A percentile compares a stretch with the other conserved stretches of the same genome.
Conservation (phyloP, 768 basidiomycete species). For the Boletus sensibilis region DNA sequence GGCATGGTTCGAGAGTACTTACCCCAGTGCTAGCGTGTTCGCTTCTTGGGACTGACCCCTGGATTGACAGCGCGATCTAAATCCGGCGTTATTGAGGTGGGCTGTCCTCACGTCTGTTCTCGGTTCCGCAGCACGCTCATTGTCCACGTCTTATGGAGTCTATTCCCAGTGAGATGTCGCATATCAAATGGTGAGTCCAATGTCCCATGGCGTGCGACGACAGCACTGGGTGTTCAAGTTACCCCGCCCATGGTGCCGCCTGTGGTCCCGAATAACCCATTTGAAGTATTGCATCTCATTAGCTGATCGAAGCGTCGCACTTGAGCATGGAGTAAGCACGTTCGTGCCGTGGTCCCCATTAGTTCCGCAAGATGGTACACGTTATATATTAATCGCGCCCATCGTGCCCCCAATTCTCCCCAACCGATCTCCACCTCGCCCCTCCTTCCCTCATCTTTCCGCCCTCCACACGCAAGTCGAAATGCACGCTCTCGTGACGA, state of each 20-base stretch:
- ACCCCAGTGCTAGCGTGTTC: too few species aligned
- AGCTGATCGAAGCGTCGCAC: too few species aligned
- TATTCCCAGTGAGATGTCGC: not conserved
- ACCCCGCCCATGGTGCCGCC: not conserved
- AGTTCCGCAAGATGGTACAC: not conserved
- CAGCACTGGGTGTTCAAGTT: not conserved
- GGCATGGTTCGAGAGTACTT: not conserved
- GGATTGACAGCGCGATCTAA: not conserved
- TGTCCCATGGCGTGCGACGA: not conserved
- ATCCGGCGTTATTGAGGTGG: not conserved
- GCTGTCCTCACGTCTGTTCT: not conserved
- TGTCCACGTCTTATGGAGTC: too few species aligned
- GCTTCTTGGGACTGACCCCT: not conserved
- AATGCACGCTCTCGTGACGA: slow-evolving; percentile 6
- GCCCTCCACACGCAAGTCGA: not conserved
- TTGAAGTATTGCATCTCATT: not conserved
- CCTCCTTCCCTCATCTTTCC: not conserved
- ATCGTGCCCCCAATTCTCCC: not conserved
- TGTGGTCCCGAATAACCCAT: not conserved
- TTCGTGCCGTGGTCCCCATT: not conserved
- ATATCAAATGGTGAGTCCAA: not conserved
- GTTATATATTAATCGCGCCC: not conserved
- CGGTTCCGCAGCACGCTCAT: not conserved
- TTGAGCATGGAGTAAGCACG: not conserved
- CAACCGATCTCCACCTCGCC: not conserved